A percentile compares a stretch with the other conserved stretches of the same genome.
Conservation (phyloP, 2,329 filamentous ascomycete species). For the Fusarium napiforme region DNA sequence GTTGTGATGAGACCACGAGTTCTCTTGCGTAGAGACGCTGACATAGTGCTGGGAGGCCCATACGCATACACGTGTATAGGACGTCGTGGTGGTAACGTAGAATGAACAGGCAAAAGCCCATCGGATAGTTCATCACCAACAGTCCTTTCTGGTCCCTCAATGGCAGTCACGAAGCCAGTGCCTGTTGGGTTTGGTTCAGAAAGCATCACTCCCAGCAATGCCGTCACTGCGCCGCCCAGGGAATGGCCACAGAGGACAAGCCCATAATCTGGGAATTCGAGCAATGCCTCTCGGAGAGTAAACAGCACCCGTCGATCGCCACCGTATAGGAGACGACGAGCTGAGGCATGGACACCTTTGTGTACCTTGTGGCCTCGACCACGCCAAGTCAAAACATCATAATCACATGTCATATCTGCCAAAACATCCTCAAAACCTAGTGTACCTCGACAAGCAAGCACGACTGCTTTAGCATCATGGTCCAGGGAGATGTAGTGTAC, state of each 20-base stretch:
- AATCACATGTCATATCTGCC: conserved; percentile 79
- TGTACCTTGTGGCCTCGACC: conserved; percentile 75
- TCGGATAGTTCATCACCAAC: conserved; percentile 49
- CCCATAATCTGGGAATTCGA: conserved; percentile 75
- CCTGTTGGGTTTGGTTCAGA: conserved; percentile 68
- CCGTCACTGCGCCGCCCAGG: conserved; percentile 75
- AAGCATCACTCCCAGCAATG: conserved; percentile 76
- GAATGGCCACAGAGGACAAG: conserved; percentile 77
- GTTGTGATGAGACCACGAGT: conserved; percentile 81
- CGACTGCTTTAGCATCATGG: conserved; percentile 76
- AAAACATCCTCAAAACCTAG: conserved; percentile 79
- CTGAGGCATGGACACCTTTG: conserved; percentile 79
- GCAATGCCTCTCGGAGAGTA: conserved; percentile 72
- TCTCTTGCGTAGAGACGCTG: conserved; percentile 73
- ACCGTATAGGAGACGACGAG: conserved; percentile 73
- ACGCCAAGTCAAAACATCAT: conserved; percentile 72
- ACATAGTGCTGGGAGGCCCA: conserved; percentile 79
- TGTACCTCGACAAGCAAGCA: conserved; percentile 78
- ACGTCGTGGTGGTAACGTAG: conserved; percentile 72
- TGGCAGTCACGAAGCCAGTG: conserved; percentile 71
- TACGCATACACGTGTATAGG: conserved; percentile 85
- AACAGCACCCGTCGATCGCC: conserved; percentile 73
- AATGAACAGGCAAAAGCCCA: conserved; percentile 44
- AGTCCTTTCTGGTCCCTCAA: conserved; percentile 57
- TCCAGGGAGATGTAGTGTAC: conserved; percentile 80